Percentiles rank a stretch among this genome's conserved stretches.
phyloP scores from a whole-genome alignment of 2,329 filamentous ascomycete genomes.

The Colletotrichum lindemuthianum region DNA sequence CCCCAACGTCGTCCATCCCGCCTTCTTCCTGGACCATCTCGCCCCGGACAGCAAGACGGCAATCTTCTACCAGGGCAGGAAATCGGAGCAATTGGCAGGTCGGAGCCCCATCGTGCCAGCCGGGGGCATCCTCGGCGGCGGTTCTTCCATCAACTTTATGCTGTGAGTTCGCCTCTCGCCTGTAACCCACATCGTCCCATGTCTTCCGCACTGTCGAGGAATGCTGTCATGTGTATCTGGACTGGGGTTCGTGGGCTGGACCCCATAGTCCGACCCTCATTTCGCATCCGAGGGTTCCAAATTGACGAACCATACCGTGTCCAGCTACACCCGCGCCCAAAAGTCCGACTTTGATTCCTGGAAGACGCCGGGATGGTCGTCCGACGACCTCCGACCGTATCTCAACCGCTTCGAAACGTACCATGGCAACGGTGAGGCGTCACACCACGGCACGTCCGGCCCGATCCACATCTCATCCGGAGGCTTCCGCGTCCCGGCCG shows the following conservation, averaged over 20 bases:
- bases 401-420: slow-evolving; percentile 52
- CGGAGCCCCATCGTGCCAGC: slow-evolving; percentile 51
- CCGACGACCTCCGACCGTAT: slow-evolving; percentile 61
- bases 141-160: slow-evolving; percentile 58
- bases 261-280: neutral
- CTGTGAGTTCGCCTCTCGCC: slow-evolving; percentile 40
- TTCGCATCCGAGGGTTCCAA: neutral
- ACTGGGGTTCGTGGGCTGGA: neutral
- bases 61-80: slow-evolving; percentile 60
- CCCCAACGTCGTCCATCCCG: slow-evolving; percentile 59
- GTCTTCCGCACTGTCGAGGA: neutral
- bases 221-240: too few relatives aligned
- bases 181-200: neutral
- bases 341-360: slow-evolving; percentile 61
- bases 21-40: slow-evolving; percentile 68
- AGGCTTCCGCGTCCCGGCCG: slow-evolving; percentile 49
- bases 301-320: slow-evolving; percentile 13
- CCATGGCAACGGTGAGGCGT: slow-evolving; percentile 39
- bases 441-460: slow-evolving; percentile 56
- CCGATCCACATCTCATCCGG: slow-evolving; percentile 61
- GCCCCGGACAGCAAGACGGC: slow-evolving; percentile 74
- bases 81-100: slow-evolving; percentile 55
- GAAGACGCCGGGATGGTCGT: slow-evolving; percentile 61
- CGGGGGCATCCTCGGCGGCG: slow-evolving; percentile 63
- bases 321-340: slow-evolving; percentile 55